Percentiles rank a stretch among this genome's conserved stretches.
These are phyloP conservation scores for Lachancea meyersii DNA, from an alignment of 805 yeast genomes.

Conservation along the genomic window DNA sequence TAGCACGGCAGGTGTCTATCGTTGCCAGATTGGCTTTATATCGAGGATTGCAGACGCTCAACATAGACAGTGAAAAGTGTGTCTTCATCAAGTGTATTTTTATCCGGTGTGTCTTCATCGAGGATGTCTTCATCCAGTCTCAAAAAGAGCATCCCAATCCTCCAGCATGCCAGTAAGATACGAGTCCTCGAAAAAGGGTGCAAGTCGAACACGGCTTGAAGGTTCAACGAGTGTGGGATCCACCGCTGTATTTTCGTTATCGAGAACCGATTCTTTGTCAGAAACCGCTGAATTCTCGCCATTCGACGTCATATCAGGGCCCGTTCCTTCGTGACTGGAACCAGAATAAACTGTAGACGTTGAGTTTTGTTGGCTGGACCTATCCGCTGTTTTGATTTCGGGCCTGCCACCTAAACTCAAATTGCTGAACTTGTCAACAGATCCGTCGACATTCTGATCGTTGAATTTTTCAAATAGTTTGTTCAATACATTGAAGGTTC, in stretches of 20 bases:
- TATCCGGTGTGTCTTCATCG: too few species aligned
- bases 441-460: constrained; percentile 49
- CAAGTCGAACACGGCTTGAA: neutral
- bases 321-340: neutral
- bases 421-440: constrained; percentile 9
- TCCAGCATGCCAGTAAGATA: constrained; percentile 6
- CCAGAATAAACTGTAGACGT: neutral
- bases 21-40: too few species aligned
- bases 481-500: constrained; percentile 72
- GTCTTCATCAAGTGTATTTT: too few species aligned
- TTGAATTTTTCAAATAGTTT: constrained; percentile 70
- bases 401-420: neutral
- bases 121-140: neutral
- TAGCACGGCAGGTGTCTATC: too few species aligned
- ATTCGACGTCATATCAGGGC: neutral
- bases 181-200: constrained; percentile 2
- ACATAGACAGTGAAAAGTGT: too few species aligned
- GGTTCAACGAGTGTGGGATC: neutral
- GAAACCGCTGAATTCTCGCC: neutral
- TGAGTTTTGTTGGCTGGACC: neutral
- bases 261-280: neutral
- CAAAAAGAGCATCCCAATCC: constrained; percentile 10
- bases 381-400: neutral
- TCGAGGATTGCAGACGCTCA: too few species aligned
- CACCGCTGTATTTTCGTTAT: neutral